These are phyloP conservation scores for Phytophthora europaea DNA, from an alignment of 352 stramenopile genomes.

Conservation along the genomic window DNA sequence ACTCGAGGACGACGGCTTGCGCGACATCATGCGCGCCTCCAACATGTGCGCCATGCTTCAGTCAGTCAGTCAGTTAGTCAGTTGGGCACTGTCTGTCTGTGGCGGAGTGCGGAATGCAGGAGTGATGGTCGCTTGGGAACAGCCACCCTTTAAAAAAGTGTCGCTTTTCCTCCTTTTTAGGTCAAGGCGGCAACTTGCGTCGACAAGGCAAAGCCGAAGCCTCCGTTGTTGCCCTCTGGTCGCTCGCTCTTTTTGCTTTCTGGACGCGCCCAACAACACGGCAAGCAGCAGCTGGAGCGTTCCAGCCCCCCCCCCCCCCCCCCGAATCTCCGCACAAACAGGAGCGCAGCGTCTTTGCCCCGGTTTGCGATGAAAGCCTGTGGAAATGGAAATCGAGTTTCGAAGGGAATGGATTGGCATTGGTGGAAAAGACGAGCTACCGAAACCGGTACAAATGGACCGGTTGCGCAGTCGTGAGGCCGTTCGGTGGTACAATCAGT, in stretches of 20 bases:
- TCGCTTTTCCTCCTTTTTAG: conserved; percentile 10
- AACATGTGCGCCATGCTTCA: conserved; percentile 69
- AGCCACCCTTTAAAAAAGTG: conserved; percentile 17
- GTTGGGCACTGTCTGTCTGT: too few species aligned
- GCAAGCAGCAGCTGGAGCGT: conserved; percentile 10
- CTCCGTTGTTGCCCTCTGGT: conserved; percentile 6
- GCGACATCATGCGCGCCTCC: conserved; percentile 68
- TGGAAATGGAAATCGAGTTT: background rate
- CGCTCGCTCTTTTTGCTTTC: conserved; percentile 52
- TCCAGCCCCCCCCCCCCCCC: background rate
- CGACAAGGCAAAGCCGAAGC: background rate
- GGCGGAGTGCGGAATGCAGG: conserved; percentile 20
- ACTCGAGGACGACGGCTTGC: conserved; percentile 46
- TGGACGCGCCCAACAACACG: conserved; percentile 35
- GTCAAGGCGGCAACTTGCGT: background rate
- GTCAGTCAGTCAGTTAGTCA: background rate
- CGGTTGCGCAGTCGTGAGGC: background rate
- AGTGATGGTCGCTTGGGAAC: conserved; percentile 40
- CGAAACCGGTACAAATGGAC: background rate
- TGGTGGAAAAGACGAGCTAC: background rate
- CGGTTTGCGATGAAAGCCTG: background rate
- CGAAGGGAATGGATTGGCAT: background rate
- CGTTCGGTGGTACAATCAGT: conserved; percentile 34
- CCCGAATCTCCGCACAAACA: conserved; percentile 32
- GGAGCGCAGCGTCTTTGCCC: background rate